Evolutionary conservation across 306 rosid species (phyloP).

Genomic region (Trichosanthes truncata): DNA sequence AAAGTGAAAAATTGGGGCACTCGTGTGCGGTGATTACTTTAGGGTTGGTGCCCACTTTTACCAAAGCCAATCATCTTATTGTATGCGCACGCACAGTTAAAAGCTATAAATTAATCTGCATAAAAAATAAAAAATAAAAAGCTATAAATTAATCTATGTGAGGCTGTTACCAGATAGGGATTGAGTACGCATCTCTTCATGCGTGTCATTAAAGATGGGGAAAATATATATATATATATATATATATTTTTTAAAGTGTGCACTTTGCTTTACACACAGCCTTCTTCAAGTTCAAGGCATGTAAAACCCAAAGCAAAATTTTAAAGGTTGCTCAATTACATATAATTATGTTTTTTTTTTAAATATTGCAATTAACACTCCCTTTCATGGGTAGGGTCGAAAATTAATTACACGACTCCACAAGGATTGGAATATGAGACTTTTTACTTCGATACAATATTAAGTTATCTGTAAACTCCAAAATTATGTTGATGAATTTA

Average conservation of each 20-base stretch:
- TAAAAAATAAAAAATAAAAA: no score
- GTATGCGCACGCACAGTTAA: neutral
- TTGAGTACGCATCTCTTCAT: constrained; percentile 1
- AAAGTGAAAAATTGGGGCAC: neutral
- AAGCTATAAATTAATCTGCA: neutral
- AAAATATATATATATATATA: no score
- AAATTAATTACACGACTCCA: neutral
- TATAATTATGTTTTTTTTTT: neutral
- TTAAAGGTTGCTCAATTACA: neutral
- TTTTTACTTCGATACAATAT: neutral
- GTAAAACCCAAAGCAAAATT: neutral
- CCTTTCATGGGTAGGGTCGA: neutral
- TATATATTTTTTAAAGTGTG: neutral
- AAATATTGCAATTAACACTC: neutral
- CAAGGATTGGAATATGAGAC: neutral
- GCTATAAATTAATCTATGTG: neutral
- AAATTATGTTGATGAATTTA: neutral
- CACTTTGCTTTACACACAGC: constrained; percentile 1
- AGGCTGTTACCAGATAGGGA: neutral
- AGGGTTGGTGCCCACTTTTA: neutral
- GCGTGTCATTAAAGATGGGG: neutral
- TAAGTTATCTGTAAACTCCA: neutral
- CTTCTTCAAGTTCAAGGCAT: neutral
- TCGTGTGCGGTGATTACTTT: neutral
- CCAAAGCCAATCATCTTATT: neutral